phyloP scores from a whole-genome alignment of 441 rosid genomes.

The Pelargonium australe region DNA sequence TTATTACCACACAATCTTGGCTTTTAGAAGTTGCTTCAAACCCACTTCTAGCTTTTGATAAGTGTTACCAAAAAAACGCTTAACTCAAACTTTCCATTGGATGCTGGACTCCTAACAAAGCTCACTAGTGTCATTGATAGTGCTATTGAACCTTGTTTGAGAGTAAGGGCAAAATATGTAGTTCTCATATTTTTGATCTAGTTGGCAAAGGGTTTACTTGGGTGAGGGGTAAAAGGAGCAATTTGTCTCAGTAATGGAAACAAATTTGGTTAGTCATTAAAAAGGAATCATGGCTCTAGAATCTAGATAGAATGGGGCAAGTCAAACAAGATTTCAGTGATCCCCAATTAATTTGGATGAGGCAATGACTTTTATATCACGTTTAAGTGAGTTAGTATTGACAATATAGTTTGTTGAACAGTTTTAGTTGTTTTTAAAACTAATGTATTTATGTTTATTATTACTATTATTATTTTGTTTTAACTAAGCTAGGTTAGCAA shows the following conservation, averaged over 20 bases:
- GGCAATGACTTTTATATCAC: constrained; percentile 2
- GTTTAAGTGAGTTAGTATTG: not conserved
- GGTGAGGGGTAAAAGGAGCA: not conserved
- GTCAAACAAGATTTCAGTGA: not conserved
- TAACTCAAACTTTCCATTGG: not conserved
- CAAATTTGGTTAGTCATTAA: not conserved
- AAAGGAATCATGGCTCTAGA: not conserved
- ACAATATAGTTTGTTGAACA: not conserved
- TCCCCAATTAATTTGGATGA: not conserved
- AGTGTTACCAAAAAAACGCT: not conserved
- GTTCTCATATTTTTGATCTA: not conserved
- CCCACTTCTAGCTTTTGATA: too few relatives aligned
- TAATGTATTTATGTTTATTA: not conserved
- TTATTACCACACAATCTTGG: too few relatives aligned
- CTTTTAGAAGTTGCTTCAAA: too few relatives aligned
- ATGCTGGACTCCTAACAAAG: not conserved
- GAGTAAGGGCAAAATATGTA: not conserved
- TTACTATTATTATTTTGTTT: too few relatives aligned
- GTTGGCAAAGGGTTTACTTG: not conserved
- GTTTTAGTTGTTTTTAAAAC: not conserved
- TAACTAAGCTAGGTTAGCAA: constrained; percentile 57
- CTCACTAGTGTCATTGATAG: not conserved
- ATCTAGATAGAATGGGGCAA: constrained; percentile 6
- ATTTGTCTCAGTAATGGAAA: not conserved
- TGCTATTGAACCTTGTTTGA: not conserved